phyloP scores from a whole-genome alignment of 768 basidiomycete genomes.

The Boletus fagicola region DNA sequence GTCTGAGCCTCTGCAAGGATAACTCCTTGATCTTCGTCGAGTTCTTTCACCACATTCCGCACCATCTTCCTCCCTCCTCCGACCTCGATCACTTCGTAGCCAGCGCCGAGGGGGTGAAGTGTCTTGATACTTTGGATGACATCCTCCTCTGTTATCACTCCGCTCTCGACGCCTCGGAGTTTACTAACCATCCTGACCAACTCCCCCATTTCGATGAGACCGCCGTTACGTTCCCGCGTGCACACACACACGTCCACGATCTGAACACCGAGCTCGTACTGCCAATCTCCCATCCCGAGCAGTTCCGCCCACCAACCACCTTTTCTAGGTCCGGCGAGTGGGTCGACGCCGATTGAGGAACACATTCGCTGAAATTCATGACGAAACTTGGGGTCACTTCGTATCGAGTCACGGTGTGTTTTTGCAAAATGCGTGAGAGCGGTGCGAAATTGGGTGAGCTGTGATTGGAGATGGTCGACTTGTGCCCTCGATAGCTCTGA shows the following conservation, averaged over 20 bases:
- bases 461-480: conserved; percentile 72
- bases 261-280: conserved; percentile 93
- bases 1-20: conserved; percentile 74
- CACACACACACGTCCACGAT: conserved; percentile 90
- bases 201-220: conserved; percentile 86
- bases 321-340: conserved; percentile 79
- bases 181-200: conserved; percentile 75
- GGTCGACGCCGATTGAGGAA: conserved; percentile 90
- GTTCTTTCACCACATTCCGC: conserved; percentile 82
- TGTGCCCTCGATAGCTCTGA: conserved; percentile 73
- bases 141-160: conserved; percentile 82
- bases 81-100: conserved; percentile 80
- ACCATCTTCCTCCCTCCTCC: conserved; percentile 75
- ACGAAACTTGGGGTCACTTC: conserved; percentile 79
- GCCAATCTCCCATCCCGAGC: conserved; percentile 89
- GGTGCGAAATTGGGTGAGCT: conserved; percentile 81
- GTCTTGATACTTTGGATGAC: conserved; percentile 81
- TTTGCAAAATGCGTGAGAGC: conserved; percentile 78
- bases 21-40: conserved; percentile 85
- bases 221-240: conserved; percentile 87
- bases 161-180: conserved; percentile 66
- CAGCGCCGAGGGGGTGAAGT: conserved; percentile 84
- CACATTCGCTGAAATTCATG: conserved; percentile 97
- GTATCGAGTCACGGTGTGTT: conserved; percentile 82
- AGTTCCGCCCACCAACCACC: conserved; percentile 93